Evolutionary conservation across 768 basidiomycete species (phyloP).

Genomic region (Mycena floridula): DNA sequence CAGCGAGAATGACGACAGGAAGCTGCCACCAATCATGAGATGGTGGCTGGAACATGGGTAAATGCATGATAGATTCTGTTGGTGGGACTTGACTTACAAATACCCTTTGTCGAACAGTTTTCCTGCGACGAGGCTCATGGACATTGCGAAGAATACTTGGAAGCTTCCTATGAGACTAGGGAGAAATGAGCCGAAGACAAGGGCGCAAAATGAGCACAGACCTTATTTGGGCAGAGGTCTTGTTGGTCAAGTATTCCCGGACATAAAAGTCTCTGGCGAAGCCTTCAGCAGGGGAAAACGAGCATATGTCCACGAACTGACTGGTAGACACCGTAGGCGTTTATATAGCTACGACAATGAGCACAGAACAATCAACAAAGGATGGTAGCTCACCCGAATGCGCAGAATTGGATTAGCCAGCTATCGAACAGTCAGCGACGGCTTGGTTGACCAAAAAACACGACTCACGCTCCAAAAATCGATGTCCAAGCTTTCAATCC

Average conservation of each 20-base stretch:
- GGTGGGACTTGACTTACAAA: neutral
- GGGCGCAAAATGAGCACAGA: neutral
- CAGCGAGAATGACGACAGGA: conserved; percentile 29
- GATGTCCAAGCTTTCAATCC: conserved; percentile 1
- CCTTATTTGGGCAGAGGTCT: conserved; percentile 3
- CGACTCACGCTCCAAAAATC: conserved; percentile 6
- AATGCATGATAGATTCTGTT: conserved; percentile 22
- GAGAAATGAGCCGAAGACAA: too few species aligned
- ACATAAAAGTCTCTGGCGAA: conserved; percentile 4
- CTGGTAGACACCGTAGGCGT: conserved; percentile 5
- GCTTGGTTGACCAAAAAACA: neutral
- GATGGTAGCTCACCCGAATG: too few species aligned
- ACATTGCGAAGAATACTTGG: conserved; percentile 1
- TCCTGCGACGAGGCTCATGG: neutral
- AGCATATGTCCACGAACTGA: neutral
- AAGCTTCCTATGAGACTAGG: conserved; percentile 3
- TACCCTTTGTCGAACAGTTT: conserved; percentile 2
- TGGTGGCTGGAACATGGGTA: conserved; percentile 18
- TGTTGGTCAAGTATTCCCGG: conserved; percentile 4
- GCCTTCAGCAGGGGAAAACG: neutral
- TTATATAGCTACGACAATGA: neutral
- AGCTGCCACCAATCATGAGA: conserved; percentile 28
- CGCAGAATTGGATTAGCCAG: neutral
- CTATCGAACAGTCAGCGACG: neutral
- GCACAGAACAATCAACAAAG: too few species aligned